These are phyloP conservation scores for Diaporthe humulicola DNA, from an alignment of 2,329 filamentous ascomycete genomes.

Conservation along the genomic window DNA sequence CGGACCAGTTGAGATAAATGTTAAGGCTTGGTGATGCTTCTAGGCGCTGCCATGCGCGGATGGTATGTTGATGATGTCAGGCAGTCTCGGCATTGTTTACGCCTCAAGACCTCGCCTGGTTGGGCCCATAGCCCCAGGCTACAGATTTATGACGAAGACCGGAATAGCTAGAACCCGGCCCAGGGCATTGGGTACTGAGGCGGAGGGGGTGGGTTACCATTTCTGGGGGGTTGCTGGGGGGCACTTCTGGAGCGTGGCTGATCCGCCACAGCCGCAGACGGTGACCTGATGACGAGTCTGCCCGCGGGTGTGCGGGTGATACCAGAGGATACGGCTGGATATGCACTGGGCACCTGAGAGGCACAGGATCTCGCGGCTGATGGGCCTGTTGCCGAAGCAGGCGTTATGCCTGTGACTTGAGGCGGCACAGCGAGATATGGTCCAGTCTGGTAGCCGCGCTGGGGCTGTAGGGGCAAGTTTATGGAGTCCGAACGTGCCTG, in stretches of 20 bases:
- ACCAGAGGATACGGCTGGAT: not conserved
- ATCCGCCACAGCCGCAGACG: not conserved
- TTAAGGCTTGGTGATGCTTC: not conserved
- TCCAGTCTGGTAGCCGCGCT: not conserved
- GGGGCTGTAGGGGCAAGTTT: not conserved
- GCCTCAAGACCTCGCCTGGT: not conserved
- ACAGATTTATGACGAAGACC: not conserved
- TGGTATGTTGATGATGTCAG: not conserved
- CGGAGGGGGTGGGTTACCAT: not conserved
- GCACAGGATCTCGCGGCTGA: too few relatives aligned
- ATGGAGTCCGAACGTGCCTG: not conserved
- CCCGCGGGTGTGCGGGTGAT: not conserved
- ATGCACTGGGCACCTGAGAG: not conserved
- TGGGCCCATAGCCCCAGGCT: not conserved
- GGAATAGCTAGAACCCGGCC: slow-evolving; percentile 1
- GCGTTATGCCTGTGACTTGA: not conserved
- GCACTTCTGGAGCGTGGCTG: not conserved
- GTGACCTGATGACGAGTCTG: not conserved
- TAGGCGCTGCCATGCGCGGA: not conserved
- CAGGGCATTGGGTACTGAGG: not conserved
- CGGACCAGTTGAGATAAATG: not conserved
- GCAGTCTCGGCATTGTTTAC: not conserved
- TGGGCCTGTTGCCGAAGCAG: not conserved
- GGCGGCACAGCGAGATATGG: not conserved
- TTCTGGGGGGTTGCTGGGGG: not conserved